Conservation (phyloP, 1,284 basidiomycete genomes). For the Ceratobasidium sp. region DNA sequence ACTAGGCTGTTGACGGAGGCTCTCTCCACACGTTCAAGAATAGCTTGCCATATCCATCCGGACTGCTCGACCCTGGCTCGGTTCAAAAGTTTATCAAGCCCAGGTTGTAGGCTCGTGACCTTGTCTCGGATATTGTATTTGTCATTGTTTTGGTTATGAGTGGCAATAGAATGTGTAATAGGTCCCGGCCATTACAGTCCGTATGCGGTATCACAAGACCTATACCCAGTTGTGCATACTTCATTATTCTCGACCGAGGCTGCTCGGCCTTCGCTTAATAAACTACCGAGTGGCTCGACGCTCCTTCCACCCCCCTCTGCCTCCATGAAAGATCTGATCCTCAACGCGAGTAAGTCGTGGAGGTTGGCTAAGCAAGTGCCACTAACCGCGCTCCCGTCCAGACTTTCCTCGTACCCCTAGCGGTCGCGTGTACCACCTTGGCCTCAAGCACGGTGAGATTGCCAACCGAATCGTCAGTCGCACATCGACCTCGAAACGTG, state of each 20-base stretch:
- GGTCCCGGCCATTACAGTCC: constrained; percentile 2
- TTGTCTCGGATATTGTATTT: constrained; percentile 3
- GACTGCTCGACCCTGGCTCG: constrained; percentile 69
- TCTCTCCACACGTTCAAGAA: constrained; percentile 66
- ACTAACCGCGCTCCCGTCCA: constrained; percentile 53
- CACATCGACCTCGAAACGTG: not conserved
- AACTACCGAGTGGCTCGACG: constrained; percentile 7
- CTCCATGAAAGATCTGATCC: constrained; percentile 68
- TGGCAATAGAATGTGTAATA: constrained; percentile 8
- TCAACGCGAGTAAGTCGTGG: constrained; percentile 69
- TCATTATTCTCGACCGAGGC: not conserved
- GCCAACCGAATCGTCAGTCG: constrained; percentile 80
- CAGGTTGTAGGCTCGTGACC: constrained; percentile 55
- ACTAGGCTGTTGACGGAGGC: constrained; percentile 70
- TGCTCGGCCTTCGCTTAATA: not conserved
- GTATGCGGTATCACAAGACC: constrained; percentile 27
- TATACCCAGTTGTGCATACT: constrained; percentile 1
- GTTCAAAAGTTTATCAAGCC: constrained; percentile 59
- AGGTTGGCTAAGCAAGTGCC: not conserved
- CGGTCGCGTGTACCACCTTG: constrained; percentile 82
- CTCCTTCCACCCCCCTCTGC: not conserved
- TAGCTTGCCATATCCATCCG: constrained; percentile 73
- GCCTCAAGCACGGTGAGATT: constrained; percentile 77
- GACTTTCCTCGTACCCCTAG: constrained; percentile 80
- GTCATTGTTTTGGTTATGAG: not conserved